Base-by-base conservation (phyloP, 2,329 filamentous ascomycete species). In the Cercospora berteroae region DNA sequence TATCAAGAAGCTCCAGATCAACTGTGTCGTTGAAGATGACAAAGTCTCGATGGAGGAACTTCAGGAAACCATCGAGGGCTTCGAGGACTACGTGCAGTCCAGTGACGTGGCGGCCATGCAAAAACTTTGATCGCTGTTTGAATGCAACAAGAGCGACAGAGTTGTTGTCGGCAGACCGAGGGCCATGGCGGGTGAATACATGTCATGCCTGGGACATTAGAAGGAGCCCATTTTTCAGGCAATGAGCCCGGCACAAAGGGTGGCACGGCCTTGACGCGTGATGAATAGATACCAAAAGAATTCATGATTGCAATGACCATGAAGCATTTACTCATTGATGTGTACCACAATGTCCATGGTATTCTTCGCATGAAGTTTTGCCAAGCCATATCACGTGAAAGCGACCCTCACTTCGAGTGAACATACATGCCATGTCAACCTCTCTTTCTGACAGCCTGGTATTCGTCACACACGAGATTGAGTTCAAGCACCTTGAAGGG, bases 1-100 rank as follows among this genome's bases (percentile, higher is more conserved):
- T 87, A 96, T 99, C 87, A 95, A 92, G 88, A 98, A 98, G 89
- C 89, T 99, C 72, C 94, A 98, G 88, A 96, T 99, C 86, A 98
- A 92, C 90, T 83, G 98, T 75, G 93, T 98, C 76, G 85, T 98
- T 73, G 95, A 98, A 87, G 95, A 99, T 81, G 94, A 98, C 74
- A 97, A 97, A 88, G 82, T 99, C 79, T 94, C 92, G 74, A 81
- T 92, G 73, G 88, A 90, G 75, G 94, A 97, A 71, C 89, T 99
- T 75, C 88, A 97, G 87, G 89, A 92, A 80, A 78, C 91, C 85
- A 96, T 98, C 77, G 87, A 88, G 79, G 92, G 87, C 74, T 87
- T 94, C 77, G 95, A 98, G 86, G 95, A 99, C 81, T 90, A 92
- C 81, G 93, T 99, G 79, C 95, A 99, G 89, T 97, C 93, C 75